Evolutionary conservation across 208 protist species (phyloP), one percentile per base, ranked within the genome.

Genomic region (Trypanosoma congolense): DNA sequence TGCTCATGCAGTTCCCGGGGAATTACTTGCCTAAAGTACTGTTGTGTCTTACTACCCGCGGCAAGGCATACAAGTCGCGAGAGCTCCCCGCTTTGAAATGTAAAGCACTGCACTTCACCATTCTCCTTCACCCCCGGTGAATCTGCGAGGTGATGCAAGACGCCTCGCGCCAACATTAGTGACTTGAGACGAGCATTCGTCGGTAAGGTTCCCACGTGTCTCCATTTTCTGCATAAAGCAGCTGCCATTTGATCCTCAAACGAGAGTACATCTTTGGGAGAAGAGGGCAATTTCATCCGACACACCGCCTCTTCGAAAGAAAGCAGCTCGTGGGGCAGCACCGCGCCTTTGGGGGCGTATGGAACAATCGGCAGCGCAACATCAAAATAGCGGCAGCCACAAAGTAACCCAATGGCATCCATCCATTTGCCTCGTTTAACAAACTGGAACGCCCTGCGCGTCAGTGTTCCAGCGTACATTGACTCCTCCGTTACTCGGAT

Each of bases 401-500:
- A 53, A 44, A 71, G 49, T 29, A 77, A 59, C 1, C 58, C 66
- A 44, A 78, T 58, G 24, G 70, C 75, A 6, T 61, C 47, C 8
- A 31, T 19, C 62, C 73, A 70, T 22, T 68, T 10, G 5, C 66
- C 56, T 6, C 25, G 30, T 12, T 61, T 52, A 0, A 61, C 48
- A 46, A 73, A 57, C 2, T 42, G 25, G 41, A 61, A 59, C 16
- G 70, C 57, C 22, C 75, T 63, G 1, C 75, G 63, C 25, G 75
- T 73, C 5, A 81, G 42, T 18, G 84, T 82, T 22, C 75, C 84
- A 14, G 77, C 28, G 56, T 77, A 88, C 84, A 92, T 92, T 28
- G 67, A 61, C 10, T 50, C 46, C 9, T 54, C 75, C 9, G 46
- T 48, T 30, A 46, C 33, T 9, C 41, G 53, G 45, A 88, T 60